A percentile compares a stretch with the other conserved stretches of the same genome.
These are phyloP conservation scores for Aspergillus vadensis DNA, from an alignment of 2,329 filamentous ascomycete species.

Conservation along the genomic window DNA sequence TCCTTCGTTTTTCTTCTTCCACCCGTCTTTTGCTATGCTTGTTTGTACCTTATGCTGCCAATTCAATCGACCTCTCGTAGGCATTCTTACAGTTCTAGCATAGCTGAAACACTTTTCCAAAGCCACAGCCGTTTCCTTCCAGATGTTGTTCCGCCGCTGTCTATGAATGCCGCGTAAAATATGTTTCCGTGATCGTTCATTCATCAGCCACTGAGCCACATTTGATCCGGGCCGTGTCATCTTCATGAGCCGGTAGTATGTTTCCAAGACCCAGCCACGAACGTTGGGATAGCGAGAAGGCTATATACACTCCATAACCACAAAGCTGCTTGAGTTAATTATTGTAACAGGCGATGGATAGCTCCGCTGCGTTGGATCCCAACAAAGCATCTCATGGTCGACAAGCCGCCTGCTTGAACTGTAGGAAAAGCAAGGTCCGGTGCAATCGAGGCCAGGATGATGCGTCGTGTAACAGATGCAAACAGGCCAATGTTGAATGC, in stretches of 20 bases:
- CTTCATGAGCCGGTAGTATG: not conserved
- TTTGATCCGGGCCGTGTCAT: not conserved
- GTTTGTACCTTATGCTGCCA: not conserved
- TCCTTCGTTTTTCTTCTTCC: not conserved
- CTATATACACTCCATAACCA: no score
- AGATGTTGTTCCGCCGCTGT: not conserved
- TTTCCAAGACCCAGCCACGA: not conserved
- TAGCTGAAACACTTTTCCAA: not conserved
- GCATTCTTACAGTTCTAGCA: not conserved
- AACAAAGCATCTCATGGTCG: slow-evolving; percentile 26
- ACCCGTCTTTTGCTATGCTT: not conserved
- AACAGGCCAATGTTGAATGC: slow-evolving; percentile 61
- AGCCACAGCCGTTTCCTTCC: not conserved
- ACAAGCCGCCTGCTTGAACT: slow-evolving; percentile 62
- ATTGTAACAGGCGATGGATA: slow-evolving; percentile 15
- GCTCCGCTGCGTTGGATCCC: not conserved
- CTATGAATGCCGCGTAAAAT: not conserved
- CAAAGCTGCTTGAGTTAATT: not conserved
- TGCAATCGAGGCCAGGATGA: slow-evolving; percentile 61
- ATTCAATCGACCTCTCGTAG: not conserved
- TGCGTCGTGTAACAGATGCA: slow-evolving; percentile 62
- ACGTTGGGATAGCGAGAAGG: not conserved
- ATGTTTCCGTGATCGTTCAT: not conserved
- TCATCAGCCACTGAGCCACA: not conserved
- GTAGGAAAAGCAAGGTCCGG: slow-evolving; percentile 68